A percentile compares a stretch with the other conserved stretches of the same genome.
These are phyloP conservation scores for Fusarium scirpi DNA, from an alignment of 2,329 filamentous ascomycete species.

Conservation along the genomic window DNA sequence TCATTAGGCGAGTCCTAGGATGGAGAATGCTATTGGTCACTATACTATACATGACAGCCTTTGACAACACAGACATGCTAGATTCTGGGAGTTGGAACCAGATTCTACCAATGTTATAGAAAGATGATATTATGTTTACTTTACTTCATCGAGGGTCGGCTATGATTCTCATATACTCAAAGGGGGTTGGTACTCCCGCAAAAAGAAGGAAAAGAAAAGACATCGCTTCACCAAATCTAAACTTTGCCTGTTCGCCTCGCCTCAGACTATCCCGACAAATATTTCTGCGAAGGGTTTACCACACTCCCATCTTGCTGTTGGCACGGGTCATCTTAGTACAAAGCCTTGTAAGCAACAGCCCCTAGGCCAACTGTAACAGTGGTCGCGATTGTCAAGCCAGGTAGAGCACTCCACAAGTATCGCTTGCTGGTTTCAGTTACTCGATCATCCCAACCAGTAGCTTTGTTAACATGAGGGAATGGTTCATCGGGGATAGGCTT, in stretches of 20 bases:
- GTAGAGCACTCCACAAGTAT: neutral
- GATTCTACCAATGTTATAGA: neutral
- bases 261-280: too few species aligned
- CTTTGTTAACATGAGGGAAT: slow-evolving; percentile 15
- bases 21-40: neutral
- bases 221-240: too few species aligned
- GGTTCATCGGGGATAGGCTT: slow-evolving; percentile 15
- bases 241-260: too few species aligned
- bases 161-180: too few species aligned
- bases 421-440: neutral
- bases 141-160: too few species aligned
- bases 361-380: neutral
- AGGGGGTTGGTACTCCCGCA: too few species aligned
- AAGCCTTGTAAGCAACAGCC: neutral
- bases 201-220: too few species aligned
- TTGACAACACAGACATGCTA: neutral
- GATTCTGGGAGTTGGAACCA: neutral
- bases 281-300: too few species aligned
- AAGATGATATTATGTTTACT: too few species aligned
- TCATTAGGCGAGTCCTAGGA: neutral
- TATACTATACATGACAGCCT: neutral
- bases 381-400: neutral
- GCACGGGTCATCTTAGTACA: neutral
- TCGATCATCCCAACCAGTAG: neutral
- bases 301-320: fast-evolving